phyloP scores from a whole-genome alignment of 2,329 filamentous ascomycete genomes.

The Colletotrichum australisinense region DNA sequence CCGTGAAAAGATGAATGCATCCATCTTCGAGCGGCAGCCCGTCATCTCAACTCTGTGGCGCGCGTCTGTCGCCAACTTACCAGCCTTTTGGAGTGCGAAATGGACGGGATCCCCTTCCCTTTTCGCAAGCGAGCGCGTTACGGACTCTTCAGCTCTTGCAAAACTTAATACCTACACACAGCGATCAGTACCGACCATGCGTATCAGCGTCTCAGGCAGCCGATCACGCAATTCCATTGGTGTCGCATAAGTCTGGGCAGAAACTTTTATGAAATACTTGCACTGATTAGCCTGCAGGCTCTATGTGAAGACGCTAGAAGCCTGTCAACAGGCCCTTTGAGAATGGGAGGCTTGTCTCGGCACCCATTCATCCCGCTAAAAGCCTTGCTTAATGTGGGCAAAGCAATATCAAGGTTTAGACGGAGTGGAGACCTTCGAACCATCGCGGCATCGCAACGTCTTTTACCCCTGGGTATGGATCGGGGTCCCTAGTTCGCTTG shows the following conservation, averaged over 20 bases:
- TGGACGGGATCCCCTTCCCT: background rate
- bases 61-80: slow-evolving; percentile 32
- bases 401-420: slow-evolving; percentile 13
- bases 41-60: slow-evolving; percentile 17
- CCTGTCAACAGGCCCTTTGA: background rate
- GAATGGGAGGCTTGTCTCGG: background rate
- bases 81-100: slow-evolving; percentile 1
- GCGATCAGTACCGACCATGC: background rate
- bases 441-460: background rate
- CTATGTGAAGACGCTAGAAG: background rate
- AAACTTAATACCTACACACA: background rate
- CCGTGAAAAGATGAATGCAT: background rate
- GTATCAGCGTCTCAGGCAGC: background rate
- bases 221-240: background rate
- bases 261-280: background rate
- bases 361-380: background rate
- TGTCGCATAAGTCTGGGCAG: background rate
- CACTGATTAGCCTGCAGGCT: background rate
- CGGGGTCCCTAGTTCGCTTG: slow-evolving; percentile 1
- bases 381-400: slow-evolving; percentile 10
- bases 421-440: background rate
- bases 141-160: background rate
- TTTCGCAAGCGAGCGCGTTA: background rate
- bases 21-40: background rate
- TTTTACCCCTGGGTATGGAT: slow-evolving; percentile 9